Evolutionary conservation across 2,329 filamentous ascomycete genomes (phyloP).

Genomic region (Trichoderma breve): DNA sequence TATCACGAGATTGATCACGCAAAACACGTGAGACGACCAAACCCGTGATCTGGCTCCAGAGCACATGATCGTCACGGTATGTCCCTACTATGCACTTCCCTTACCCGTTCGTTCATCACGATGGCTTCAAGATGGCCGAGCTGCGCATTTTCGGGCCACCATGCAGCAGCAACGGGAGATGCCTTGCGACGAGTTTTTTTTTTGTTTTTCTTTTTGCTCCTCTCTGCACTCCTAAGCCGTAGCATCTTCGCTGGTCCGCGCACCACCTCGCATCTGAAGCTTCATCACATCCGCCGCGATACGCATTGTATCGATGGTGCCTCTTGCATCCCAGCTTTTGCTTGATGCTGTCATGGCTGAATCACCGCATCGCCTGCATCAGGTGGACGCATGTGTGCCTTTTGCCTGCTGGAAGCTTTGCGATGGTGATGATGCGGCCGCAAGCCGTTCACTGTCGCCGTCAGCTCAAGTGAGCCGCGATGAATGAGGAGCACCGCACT

Average conservation of each 20-base stretch:
- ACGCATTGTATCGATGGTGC: conserved; percentile 2
- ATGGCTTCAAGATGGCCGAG: conserved; percentile 22
- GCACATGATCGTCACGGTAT: conserved; percentile 49
- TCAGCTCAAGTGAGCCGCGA: conserved; percentile 18
- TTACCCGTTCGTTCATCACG: conserved; percentile 20
- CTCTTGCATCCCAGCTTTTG: neutral
- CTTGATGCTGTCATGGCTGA: conserved; percentile 23
- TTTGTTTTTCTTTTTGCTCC: neutral
- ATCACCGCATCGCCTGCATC: conserved; percentile 23
- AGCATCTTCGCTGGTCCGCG: conserved; percentile 4
- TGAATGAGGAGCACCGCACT: neutral
- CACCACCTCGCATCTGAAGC: neutral
- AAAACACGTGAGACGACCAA: conserved; percentile 45
- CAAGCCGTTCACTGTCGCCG: neutral
- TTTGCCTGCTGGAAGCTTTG: conserved; percentile 13
- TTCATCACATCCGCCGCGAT: neutral
- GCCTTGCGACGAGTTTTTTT: neutral
- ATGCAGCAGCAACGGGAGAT: neutral
- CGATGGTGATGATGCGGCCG: conserved; percentile 22
- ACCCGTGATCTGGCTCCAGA: conserved; percentile 44
- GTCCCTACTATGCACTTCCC: conserved; percentile 25
- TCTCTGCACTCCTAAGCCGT: neutral
- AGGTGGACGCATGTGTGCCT: neutral
- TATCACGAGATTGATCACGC: conserved; percentile 50
- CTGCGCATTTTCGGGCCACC: conserved; percentile 17